These are phyloP conservation scores for Curvularia spicifera DNA, from an alignment of 2,329 filamentous ascomycete genomes.

Conservation along the genomic window DNA sequence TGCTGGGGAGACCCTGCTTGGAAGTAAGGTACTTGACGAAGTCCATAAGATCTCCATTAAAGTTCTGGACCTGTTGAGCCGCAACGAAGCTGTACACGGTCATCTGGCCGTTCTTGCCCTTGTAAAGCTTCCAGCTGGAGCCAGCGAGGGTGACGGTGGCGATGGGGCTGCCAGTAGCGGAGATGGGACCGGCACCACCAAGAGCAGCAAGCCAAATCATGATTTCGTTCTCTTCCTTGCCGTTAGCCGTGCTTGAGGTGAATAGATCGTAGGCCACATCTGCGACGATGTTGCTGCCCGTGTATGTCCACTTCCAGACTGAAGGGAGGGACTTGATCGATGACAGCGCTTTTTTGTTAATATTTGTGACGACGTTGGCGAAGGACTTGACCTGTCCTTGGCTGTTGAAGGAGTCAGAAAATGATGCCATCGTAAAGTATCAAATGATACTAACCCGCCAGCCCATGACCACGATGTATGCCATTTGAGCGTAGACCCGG, in stretches of 20 bases:
- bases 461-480: slow-evolving; percentile 54
- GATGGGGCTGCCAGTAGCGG: slow-evolving; percentile 60
- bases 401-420: slow-evolving; percentile 21
- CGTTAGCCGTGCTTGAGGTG: slow-evolving; percentile 57
- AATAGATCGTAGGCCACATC: slow-evolving; percentile 70
- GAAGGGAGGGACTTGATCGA: slow-evolving; percentile 53
- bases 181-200: slow-evolving; percentile 65
- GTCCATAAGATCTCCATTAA: slow-evolving; percentile 62
- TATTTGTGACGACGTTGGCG: slow-evolving; percentile 52
- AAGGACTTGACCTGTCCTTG: slow-evolving; percentile 52
- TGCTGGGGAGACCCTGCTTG: slow-evolving; percentile 56
- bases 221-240: slow-evolving; percentile 63
- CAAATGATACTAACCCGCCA: slow-evolving; percentile 43
- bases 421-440: too few relatives aligned
- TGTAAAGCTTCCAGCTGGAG: slow-evolving; percentile 64
- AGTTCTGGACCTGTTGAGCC: slow-evolving; percentile 56
- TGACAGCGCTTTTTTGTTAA: slow-evolving; percentile 41
- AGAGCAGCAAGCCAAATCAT: slow-evolving; percentile 70
- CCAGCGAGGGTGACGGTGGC: slow-evolving; percentile 63
- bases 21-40: slow-evolving; percentile 64
- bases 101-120: slow-evolving; percentile 65
- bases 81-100: slow-evolving; percentile 68
- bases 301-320: slow-evolving; percentile 59
- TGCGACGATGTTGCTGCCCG: slow-evolving; percentile 57
- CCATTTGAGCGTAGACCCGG: slow-evolving; percentile 52